Percentiles rank a stretch among this genome's conserved stretches.
These are phyloP conservation scores for Blastocrithidia nonstop DNA, from an alignment of 208 protist genomes.

Conservation along the genomic window DNA sequence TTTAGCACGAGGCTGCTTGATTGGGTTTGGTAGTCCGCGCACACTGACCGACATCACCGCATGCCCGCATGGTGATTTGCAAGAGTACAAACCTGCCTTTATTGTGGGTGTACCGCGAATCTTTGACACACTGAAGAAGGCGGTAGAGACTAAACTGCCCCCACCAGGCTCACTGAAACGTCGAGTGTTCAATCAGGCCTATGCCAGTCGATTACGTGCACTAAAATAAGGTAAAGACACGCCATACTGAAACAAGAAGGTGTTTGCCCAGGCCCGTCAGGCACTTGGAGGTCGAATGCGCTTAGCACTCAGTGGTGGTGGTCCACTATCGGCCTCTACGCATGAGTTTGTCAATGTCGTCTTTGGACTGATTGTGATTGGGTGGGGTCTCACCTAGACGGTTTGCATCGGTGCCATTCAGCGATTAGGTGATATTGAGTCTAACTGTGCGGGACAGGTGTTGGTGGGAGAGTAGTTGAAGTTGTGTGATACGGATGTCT, in stretches of 20 bases:
- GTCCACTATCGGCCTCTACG: conserved; percentile 41
- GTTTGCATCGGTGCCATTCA: conserved; percentile 42
- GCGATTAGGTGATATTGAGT: conserved; percentile 27
- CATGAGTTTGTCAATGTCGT: conserved; percentile 80
- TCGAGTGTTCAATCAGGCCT: conserved; percentile 57
- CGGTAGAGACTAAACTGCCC: conserved; percentile 51
- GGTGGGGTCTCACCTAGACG: conserved; percentile 85
- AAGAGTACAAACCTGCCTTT: conserved; percentile 52
- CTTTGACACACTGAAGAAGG: conserved; percentile 66
- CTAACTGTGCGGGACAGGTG: conserved; percentile 36
- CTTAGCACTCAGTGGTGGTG: conserved; percentile 58
- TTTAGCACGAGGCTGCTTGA: conserved; percentile 33
- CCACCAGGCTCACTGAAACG: conserved; percentile 32
- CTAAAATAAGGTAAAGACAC: conserved; percentile 62
- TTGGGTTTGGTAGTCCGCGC: conserved; percentile 61
- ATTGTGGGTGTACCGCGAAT: conserved; percentile 72
- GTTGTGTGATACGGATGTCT: conserved; percentile 74
- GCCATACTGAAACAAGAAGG: conserved; percentile 66
- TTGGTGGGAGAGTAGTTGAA: conserved; percentile 65
- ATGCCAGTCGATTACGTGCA: conserved; percentile 27
- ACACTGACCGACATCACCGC: conserved; percentile 60
- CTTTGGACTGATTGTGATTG: conserved; percentile 47
- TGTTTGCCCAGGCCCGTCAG: conserved; percentile 37
- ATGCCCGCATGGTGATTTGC: conserved; percentile 67
- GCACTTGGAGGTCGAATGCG: conserved; percentile 47